Evolutionary conservation across 2,329 filamentous ascomycete species (phyloP).

Genomic region (Trichoderma koningii): DNA sequence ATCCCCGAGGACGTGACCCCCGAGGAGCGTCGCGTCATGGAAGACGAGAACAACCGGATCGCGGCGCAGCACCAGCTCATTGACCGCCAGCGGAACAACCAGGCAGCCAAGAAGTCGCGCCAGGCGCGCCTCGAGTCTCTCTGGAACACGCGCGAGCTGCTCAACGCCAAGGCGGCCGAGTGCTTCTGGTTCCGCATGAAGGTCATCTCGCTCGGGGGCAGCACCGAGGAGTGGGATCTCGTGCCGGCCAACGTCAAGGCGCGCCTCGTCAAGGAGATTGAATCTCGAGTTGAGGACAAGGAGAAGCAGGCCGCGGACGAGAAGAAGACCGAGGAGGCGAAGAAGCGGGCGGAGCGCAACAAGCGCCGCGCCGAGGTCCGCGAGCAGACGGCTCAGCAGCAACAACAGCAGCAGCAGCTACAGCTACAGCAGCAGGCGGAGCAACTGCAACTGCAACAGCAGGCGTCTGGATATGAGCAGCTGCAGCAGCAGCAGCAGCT

Average conservation of each 20-base stretch:
- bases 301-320: constrained; percentile 29
- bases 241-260: constrained; percentile 30
- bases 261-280: constrained; percentile 31
- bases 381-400: not conserved
- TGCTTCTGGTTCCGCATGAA: constrained; percentile 36
- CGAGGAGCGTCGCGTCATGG: constrained; percentile 27
- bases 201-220: constrained; percentile 34
- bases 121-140: constrained; percentile 37
- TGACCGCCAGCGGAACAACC: constrained; percentile 43
- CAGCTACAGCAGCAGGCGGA: not conserved
- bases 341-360: constrained; percentile 29
- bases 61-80: constrained; percentile 32
- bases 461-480: no score
- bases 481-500: not conserved
- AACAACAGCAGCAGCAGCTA: not conserved
- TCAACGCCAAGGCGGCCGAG: constrained; percentile 34
- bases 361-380: constrained; percentile 10
- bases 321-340: constrained; percentile 33
- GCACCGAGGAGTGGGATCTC: constrained; percentile 30
- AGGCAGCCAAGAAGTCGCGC: constrained; percentile 43
- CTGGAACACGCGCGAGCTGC: constrained; percentile 30
- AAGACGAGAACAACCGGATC: constrained; percentile 35
- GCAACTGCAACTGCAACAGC: not conserved
- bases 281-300: constrained; percentile 28
- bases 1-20: constrained; percentile 29